Evolutionary conservation across 192 early-diverging fungal genomes (phyloP).

Genomic region (Chytriomyces sp.): DNA sequence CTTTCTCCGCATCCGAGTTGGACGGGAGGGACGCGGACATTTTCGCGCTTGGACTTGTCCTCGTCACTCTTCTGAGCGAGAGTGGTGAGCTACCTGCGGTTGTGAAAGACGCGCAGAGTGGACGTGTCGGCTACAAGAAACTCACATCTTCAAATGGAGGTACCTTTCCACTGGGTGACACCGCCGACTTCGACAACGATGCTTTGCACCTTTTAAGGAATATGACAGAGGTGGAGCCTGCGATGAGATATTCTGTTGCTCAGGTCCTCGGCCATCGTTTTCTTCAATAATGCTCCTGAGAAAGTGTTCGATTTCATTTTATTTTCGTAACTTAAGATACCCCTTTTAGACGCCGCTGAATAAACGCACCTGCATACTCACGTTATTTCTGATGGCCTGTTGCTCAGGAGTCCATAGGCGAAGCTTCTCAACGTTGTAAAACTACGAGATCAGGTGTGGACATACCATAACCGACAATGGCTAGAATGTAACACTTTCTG

Average conservation of each 20-base stretch:
- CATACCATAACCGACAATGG: too few species aligned
- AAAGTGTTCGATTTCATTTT: too few species aligned
- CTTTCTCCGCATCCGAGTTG: neutral
- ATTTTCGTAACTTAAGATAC: too few species aligned
- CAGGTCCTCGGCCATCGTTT: constrained; percentile 15
- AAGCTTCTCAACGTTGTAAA: too few species aligned
- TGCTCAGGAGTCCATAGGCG: too few species aligned
- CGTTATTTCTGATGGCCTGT: too few species aligned
- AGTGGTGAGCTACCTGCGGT: neutral
- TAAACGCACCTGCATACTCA: too few species aligned
- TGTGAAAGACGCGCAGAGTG: neutral
- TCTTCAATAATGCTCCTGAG: too few species aligned
- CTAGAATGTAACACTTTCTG: too few species aligned
- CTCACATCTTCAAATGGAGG: neutral
- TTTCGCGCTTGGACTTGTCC: constrained; percentile 28
- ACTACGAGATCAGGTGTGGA: too few species aligned
- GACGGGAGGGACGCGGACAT: constrained; percentile 20
- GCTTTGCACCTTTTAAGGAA: neutral
- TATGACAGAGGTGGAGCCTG: constrained; percentile 26
- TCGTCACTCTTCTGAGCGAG: constrained; percentile 3
- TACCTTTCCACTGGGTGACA: neutral
- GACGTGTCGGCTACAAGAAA: neutral
- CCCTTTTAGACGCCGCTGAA: too few species aligned
- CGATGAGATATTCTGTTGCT: neutral
- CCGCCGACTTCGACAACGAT: neutral